These are phyloP conservation scores for Cercospora beticola DNA, from an alignment of 2,329 filamentous ascomycete genomes.

Conservation along the genomic window DNA sequence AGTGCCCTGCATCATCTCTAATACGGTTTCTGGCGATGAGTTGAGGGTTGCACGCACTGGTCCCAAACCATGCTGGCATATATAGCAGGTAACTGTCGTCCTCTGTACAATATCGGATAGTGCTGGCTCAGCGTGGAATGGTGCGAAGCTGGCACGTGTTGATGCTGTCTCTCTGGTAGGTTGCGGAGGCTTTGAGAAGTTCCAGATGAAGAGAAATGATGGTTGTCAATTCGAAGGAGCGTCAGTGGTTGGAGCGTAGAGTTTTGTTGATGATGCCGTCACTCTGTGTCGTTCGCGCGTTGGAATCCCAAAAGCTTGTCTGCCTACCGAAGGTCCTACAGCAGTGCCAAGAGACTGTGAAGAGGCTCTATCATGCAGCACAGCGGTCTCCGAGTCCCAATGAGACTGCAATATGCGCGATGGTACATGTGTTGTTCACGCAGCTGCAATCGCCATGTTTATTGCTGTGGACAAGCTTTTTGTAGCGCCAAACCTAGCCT, in stretches of 20 bases:
- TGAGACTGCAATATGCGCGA: neutral
- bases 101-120: neutral
- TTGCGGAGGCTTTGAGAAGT: neutral
- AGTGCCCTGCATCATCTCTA: neutral
- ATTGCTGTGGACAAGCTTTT: neutral
- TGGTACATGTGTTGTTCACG: neutral
- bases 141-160: neutral
- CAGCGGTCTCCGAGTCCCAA: neutral
- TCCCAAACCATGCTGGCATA: neutral
- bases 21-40: neutral
- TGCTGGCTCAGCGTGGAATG: neutral
- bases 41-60: neutral
- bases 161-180: neutral
- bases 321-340: neutral
- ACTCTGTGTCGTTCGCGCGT: constrained; percentile 1
- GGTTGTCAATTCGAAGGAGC: neutral
- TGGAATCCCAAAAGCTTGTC: neutral
- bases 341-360: neutral
- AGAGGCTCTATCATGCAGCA: neutral
- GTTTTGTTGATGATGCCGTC: constrained; percentile 58
- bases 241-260: neutral
- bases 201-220: neutral
- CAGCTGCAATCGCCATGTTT: neutral
- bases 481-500: neutral
- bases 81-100: neutral